Percentiles rank a stretch among this genome's conserved stretches.
These are phyloP conservation scores for Tuber microsphaerosporum DNA, from an alignment of 495 filamentous ascomycete genomes.

Conservation along the genomic window DNA sequence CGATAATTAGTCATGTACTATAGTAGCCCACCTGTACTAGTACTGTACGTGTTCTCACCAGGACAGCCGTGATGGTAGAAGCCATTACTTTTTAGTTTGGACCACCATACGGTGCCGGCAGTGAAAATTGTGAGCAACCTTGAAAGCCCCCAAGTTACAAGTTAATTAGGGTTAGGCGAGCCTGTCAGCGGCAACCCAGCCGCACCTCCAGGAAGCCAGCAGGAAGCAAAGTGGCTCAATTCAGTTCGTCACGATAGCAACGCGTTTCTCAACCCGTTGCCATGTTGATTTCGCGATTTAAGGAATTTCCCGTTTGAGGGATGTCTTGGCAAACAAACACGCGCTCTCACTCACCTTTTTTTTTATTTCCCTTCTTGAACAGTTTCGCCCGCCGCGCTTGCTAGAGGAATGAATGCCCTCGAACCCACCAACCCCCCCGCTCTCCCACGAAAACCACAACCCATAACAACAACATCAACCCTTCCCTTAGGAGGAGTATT, in stretches of 20 bases:
- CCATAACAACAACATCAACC: neutral
- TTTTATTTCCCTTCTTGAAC: neutral
- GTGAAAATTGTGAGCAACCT: neutral
- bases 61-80: neutral
- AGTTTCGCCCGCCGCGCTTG: neutral
- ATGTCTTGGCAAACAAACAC: slow-evolving; percentile 38
- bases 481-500: neutral
- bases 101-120: too few relatives aligned
- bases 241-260: slow-evolving; percentile 10
- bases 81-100: too few relatives aligned
- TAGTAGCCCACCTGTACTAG: neutral
- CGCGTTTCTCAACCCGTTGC: slow-evolving; percentile 25
- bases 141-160: neutral
- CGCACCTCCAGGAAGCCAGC: neutral
- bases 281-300: slow-evolving; percentile 21
- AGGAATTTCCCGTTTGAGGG: slow-evolving; percentile 28
- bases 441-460: neutral
- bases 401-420: neutral
- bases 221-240: neutral
- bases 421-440: neutral
- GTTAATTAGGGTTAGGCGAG: neutral
- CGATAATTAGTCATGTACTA: neutral
- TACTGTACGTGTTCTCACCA: neutral
- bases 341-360: slow-evolving; percentile 21
- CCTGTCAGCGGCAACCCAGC: neutral